phyloP scores from a whole-genome alignment of 768 basidiomycete species.

The Exsudoporus frostii region DNA sequence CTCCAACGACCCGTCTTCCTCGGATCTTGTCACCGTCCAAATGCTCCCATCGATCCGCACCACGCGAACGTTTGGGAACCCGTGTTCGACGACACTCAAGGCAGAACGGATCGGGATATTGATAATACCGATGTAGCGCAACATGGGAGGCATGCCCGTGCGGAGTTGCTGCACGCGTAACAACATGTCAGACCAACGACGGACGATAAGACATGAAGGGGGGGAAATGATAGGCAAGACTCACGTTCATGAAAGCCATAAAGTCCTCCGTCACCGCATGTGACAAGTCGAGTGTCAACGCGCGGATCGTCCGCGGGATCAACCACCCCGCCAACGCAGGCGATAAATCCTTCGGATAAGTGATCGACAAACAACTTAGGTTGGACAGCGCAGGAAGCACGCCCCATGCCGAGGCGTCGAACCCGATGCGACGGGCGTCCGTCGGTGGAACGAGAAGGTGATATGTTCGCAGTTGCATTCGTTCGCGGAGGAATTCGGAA shows the following conservation, averaged over 20 bases:
- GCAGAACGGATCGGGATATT: conserved; percentile 43
- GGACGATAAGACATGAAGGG: not conserved
- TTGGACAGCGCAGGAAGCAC: conserved; percentile 56
- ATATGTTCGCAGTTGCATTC: conserved; percentile 50
- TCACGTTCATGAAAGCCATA: conserved; percentile 40
- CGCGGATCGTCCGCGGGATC: conserved; percentile 51
- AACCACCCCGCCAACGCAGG: conserved; percentile 66
- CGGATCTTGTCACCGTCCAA: conserved; percentile 45
- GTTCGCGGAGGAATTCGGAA: conserved; percentile 60
- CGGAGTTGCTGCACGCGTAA: conserved; percentile 50
- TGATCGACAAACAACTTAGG: conserved; percentile 55
- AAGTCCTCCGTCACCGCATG: conserved; percentile 40
- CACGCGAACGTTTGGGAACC: conserved; percentile 60
- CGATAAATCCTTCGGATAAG: conserved; percentile 61
- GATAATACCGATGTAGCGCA: conserved; percentile 56
- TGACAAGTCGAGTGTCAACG: conserved; percentile 43
- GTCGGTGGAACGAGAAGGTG: conserved; percentile 43
- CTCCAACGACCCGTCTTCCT: conserved; percentile 34
- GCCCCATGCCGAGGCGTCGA: conserved; percentile 69
- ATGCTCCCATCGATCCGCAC: conserved; percentile 51
- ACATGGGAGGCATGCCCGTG: conserved; percentile 48
- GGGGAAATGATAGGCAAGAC: not conserved
- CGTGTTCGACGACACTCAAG: conserved; percentile 48
- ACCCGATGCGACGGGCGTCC: conserved; percentile 55
- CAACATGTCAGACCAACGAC: not conserved